Conservation (phyloP, 192 early-diverging fungal species). For the Coemansia sp. region DNA sequence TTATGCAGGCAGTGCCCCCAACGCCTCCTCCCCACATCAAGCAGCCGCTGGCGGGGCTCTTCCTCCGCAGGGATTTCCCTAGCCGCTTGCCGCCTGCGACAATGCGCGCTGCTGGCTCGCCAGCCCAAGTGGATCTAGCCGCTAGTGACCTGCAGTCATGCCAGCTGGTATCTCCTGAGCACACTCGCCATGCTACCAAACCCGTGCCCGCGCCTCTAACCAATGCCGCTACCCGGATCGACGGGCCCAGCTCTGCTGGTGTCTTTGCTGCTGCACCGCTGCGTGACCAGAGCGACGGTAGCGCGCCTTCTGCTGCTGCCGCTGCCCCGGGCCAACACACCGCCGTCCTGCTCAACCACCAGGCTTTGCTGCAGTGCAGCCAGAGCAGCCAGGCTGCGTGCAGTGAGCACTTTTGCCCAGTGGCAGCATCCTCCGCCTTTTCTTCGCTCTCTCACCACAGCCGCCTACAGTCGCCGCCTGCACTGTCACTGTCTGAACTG, state of each 20-base stretch:
- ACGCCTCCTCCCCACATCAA: not conserved
- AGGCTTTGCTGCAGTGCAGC: not conserved
- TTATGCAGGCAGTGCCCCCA: constrained; percentile 6
- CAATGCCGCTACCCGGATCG: not conserved
- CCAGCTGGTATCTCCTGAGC: not conserved
- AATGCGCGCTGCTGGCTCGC: not conserved
- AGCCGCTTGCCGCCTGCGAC: not conserved
- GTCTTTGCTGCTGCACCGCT: not conserved
- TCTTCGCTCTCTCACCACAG: not conserved
- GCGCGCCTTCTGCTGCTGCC: not conserved
- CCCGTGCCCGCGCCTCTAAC: not conserved
- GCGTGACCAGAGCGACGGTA: constrained; percentile 2
- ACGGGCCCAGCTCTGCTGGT: not conserved
- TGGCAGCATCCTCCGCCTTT: not conserved
- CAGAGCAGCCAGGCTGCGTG: not conserved
- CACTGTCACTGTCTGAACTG: constrained; percentile 5
- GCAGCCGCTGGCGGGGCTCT: not conserved
- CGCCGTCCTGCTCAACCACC: not conserved
- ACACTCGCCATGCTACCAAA: not conserved
- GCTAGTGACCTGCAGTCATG: not conserved
- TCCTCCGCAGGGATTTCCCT: constrained; percentile 3
- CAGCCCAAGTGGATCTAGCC: not conserved
- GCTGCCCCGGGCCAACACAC: not conserved
- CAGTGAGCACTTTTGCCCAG: not conserved
- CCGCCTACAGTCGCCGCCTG: constrained; percentile 1